Evolutionary conservation across 1,139 yeast species (phyloP).

Genomic region (Pichia sp.): DNA sequence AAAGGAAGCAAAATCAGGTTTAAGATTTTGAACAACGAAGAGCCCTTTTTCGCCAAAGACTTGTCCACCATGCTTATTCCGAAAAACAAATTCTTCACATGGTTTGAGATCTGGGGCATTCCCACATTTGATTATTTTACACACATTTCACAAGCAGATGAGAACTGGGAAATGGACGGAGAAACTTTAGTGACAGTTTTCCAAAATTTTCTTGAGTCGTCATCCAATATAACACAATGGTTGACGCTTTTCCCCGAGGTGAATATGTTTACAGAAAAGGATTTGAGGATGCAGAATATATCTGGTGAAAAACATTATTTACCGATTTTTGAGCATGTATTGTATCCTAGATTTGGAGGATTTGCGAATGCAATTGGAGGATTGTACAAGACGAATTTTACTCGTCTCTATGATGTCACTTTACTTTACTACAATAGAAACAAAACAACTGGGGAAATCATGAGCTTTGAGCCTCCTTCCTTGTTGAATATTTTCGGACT

Average conservation of each 20-base stretch:
- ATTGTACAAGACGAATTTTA: conserved; percentile 39
- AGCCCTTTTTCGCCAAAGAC: conserved; percentile 25
- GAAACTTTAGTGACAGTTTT: conserved; percentile 29
- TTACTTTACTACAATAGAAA: conserved; percentile 38
- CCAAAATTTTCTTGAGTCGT: conserved; percentile 18
- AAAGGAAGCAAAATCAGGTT: conserved; percentile 8
- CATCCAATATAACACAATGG: conserved; percentile 40
- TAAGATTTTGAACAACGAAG: conserved; percentile 12
- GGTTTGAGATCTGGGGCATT: conserved; percentile 56
- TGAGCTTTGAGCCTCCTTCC: conserved; percentile 41
- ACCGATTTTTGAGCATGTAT: conserved; percentile 47
- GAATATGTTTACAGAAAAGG: conserved; percentile 52
- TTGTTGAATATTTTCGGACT: conserved; percentile 52
- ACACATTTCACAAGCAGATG: conserved; percentile 49
- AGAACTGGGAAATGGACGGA: conserved; percentile 56
- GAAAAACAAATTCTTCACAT: conserved; percentile 50
- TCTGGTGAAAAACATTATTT: conserved; percentile 49
- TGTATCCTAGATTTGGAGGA: conserved; percentile 66
- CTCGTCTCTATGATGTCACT: conserved; percentile 52
- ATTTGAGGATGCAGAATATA: conserved; percentile 44
- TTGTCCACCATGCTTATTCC: conserved; percentile 35
- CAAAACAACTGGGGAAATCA: conserved; percentile 7
- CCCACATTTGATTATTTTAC: conserved; percentile 44
- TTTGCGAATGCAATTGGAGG: conserved; percentile 46
- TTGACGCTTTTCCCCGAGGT: conserved; percentile 68